These are phyloP conservation scores for Citrullus mucosospermus DNA, from an alignment of 306 rosid species.

Conservation along the genomic window DNA sequence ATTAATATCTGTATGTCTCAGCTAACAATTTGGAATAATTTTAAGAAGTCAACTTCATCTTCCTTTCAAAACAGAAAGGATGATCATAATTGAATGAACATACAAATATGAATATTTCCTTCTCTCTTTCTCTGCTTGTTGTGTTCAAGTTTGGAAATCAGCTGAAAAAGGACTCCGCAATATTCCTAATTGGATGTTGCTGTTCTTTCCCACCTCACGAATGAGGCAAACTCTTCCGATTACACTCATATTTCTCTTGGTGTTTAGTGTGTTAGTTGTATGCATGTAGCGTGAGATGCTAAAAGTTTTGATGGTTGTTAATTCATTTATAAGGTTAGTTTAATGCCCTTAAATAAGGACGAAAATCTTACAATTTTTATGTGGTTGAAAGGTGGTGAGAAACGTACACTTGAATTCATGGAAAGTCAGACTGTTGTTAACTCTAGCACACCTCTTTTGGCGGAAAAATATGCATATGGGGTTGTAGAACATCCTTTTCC, in stretches of 20 bases:
- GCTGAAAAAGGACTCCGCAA: neutral
- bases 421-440: conserved; percentile 59
- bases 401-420: conserved; percentile 76
- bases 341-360: conserved; percentile 1
- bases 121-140: neutral
- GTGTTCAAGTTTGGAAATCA: neutral
- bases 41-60: neutral
- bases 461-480: conserved; percentile 71
- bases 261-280: neutral
- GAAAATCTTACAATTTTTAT: conserved; percentile 1
- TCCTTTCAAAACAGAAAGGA: neutral
- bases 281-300: neutral
- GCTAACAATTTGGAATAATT: neutral
- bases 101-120: neutral
- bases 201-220: no score
- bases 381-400: conserved; percentile 70
- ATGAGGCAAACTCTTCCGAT: neutral
- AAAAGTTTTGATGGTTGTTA: neutral
- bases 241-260: neutral
- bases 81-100: no score
- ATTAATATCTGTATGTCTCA: neutral
- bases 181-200: neutral
- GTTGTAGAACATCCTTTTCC: conserved; percentile 97
- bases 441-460: conserved; percentile 62
- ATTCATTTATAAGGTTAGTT: neutral